Percentiles rank a stretch among this genome's conserved stretches.
Conservation (phyloP, 2,329 filamentous ascomycete species). For the Dichotomopilus funicola region DNA sequence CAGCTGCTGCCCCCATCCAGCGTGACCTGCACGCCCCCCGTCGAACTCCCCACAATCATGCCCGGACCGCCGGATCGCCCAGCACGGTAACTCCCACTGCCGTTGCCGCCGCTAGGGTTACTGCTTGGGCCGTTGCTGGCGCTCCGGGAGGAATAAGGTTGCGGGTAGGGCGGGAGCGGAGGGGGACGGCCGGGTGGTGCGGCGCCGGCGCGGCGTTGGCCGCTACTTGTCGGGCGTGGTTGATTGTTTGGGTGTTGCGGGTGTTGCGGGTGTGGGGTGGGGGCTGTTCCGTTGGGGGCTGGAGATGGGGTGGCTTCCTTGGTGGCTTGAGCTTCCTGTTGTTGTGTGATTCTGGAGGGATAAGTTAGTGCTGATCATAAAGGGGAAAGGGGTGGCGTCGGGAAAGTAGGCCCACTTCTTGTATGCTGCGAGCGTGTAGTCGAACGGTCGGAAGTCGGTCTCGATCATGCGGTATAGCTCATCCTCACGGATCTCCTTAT, state of each 20-base stretch:
- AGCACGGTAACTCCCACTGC: constrained; percentile 3
- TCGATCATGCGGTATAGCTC: constrained; percentile 94
- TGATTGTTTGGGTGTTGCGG: constrained; percentile 1
- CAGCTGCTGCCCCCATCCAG: constrained; percentile 84
- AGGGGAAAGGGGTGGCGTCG: background rate
- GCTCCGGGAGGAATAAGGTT: constrained; percentile 34
- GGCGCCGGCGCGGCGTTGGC: constrained; percentile 14
- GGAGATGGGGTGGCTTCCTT: constrained; percentile 36
- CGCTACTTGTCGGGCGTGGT: background rate
- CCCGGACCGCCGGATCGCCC: constrained; percentile 42
- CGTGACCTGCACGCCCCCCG: constrained; percentile 84
- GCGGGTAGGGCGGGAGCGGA: constrained; percentile 42
- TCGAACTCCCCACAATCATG: constrained; percentile 66
- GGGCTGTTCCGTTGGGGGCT: constrained; percentile 11
- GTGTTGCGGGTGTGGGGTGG: too few relatives aligned
- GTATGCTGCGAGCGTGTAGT: constrained; percentile 81
- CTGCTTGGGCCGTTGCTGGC: constrained; percentile 11
- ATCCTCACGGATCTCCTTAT: constrained; percentile 90
- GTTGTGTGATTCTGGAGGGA: constrained; percentile 22
- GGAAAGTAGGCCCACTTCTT: constrained; percentile 52
- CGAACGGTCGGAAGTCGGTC: constrained; percentile 86
- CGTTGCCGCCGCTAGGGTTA: background rate
- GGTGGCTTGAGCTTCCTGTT: constrained; percentile 21
- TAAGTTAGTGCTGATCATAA: background rate
- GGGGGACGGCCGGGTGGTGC: constrained; percentile 29